A percentile compares a stretch with the other conserved stretches of the same genome.
Evolutionary conservation across 805 yeast species (phyloP).

Genomic region (Candida sonorensis): DNA sequence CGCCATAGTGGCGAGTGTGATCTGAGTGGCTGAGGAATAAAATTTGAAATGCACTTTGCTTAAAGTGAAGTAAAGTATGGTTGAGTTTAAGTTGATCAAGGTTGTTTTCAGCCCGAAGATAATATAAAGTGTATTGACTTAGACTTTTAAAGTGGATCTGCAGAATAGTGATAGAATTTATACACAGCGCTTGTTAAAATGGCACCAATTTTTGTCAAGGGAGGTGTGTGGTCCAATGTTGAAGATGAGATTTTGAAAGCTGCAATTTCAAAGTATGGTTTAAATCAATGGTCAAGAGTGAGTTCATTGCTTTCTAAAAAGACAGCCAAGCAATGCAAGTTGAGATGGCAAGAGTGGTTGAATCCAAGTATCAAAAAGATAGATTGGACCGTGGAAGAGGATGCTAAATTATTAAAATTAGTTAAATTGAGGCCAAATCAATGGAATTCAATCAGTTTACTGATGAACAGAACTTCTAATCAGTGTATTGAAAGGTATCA

Average conservation of each 20-base stretch:
- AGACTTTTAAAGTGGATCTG: too few species aligned
- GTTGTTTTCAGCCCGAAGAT: too few species aligned
- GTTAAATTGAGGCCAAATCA: conserved; percentile 80
- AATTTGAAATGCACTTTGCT: too few species aligned
- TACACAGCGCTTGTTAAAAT: too few species aligned
- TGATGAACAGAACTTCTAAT: conserved; percentile 78
- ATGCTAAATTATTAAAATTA: conserved; percentile 57
- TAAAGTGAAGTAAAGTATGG: too few species aligned
- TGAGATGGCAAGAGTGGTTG: conserved; percentile 87
- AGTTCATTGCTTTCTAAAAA: conserved; percentile 80
- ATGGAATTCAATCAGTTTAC: conserved; percentile 86
- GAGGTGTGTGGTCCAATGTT: conserved; percentile 85
- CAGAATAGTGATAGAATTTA: too few species aligned
- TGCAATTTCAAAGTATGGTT: conserved; percentile 88
- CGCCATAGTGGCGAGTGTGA: too few species aligned
- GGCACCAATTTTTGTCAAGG: conserved; percentile 69
- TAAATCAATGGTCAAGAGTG: conserved; percentile 91
- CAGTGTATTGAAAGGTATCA: conserved; percentile 85
- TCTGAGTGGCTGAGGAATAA: too few species aligned
- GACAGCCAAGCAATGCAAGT: conserved; percentile 86
- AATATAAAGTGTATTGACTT: too few species aligned
- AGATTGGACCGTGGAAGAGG: conserved; percentile 75
- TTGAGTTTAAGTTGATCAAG: too few species aligned
- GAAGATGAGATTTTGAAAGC: conserved; percentile 85
- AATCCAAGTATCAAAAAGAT: conserved; percentile 61